Percentiles rank a stretch among this genome's conserved stretches.
These are phyloP conservation scores for Salix brachista DNA, from an alignment of 345 rosid species.

Conservation along the genomic window DNA sequence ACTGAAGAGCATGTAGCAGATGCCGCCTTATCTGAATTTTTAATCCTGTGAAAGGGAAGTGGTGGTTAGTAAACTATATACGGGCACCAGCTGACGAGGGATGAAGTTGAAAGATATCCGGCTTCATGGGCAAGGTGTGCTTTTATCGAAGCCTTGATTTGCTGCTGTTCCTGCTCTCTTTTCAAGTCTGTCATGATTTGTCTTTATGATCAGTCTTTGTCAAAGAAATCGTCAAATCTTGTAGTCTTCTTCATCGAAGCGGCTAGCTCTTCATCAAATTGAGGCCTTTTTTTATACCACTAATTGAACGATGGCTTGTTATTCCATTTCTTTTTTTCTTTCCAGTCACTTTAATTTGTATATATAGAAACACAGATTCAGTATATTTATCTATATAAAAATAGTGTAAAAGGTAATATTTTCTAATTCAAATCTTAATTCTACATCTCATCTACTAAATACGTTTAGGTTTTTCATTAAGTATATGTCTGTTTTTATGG, in stretches of 20 bases:
- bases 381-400: too few species aligned
- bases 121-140: neutral
- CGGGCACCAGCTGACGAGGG: neutral
- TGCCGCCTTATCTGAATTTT: neutral
- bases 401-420: too few species aligned
- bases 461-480: too few species aligned
- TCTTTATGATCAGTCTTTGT: neutral
- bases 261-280: neutral
- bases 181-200: neutral
- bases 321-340: too few species aligned
- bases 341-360: too few species aligned
- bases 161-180: neutral
- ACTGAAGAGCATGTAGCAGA: neutral
- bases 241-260: neutral
- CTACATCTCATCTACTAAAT: too few species aligned
- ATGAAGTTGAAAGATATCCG: neutral
- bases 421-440: too few species aligned
- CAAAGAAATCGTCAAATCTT: neutral
- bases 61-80: neutral
- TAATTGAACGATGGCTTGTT: too few species aligned
- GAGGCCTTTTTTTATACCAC: neutral
- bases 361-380: too few species aligned
- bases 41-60: neutral
- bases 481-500: too few species aligned
- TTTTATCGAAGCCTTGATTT: neutral